Percentiles rank a stretch among this genome's conserved stretches.
Conservation (phyloP, 306 rosid genomes). For the Lupinus albus region DNA sequence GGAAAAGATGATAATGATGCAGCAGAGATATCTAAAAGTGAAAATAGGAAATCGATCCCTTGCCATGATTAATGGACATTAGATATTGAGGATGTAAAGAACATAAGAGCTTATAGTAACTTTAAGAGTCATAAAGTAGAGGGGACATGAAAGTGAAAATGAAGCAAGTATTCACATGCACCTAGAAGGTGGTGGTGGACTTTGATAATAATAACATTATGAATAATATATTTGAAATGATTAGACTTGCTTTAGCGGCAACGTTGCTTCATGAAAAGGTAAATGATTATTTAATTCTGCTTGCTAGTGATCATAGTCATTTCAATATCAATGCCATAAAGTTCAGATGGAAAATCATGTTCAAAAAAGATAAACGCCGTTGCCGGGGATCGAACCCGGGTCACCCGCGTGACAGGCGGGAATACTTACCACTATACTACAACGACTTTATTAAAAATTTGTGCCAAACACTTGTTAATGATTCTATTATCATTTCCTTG, state of each 20-base stretch:
- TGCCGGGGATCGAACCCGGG: conserved; percentile 67
- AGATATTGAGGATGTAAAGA: not conserved
- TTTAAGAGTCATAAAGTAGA: not conserved
- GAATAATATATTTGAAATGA: conserved; percentile 11
- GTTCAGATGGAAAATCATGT: no score
- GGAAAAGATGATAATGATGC: conserved; percentile 41
- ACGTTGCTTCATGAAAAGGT: conserved; percentile 20
- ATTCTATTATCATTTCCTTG: no score
- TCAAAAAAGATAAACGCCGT: conserved; percentile 26
- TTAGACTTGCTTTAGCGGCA: conserved; percentile 40
- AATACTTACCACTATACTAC: conserved; percentile 54
- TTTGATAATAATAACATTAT: not conserved
- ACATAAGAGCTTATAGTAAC: not conserved
- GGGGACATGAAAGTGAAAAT: conserved; percentile 30
- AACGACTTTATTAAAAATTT: conserved; percentile 36
- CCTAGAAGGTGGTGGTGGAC: conserved; percentile 13
- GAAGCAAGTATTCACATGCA: conserved; percentile 40
- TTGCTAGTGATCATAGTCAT: not conserved
- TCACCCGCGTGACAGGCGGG: no score
- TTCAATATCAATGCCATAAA: not conserved
- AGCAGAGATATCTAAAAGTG: conserved; percentile 48
- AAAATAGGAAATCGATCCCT: conserved; percentile 41
- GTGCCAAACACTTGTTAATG: no score
- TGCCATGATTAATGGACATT: conserved; percentile 61
- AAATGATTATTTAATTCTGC: not conserved